Conservation (phyloP, 371 early-diverging fungal genomes). For the Dichotomocladium elegans region DNA sequence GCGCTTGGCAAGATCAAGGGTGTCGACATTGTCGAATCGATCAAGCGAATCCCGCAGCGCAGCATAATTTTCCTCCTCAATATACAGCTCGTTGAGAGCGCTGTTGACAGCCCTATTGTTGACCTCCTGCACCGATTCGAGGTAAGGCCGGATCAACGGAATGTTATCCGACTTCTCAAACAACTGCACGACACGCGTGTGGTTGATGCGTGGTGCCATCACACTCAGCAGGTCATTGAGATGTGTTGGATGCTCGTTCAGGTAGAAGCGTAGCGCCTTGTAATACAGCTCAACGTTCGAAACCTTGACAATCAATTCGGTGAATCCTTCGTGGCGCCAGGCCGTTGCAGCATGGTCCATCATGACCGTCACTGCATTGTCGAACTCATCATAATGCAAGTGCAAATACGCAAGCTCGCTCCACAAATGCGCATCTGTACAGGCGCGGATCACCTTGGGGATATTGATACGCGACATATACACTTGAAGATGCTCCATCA, state of each 20-base stretch:
- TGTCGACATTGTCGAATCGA: conserved; percentile 90
- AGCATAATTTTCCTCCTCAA: conserved; percentile 95
- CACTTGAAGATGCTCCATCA: conserved; percentile 95
- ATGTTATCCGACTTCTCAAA: conserved; percentile 95
- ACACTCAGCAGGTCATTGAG: conserved; percentile 88
- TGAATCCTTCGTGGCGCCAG: conserved; percentile 94
- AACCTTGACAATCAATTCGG: conserved; percentile 94
- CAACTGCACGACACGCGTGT: conserved; percentile 93
- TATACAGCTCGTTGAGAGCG: conserved; percentile 91
- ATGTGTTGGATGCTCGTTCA: conserved; percentile 90
- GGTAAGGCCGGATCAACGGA: conserved; percentile 91
- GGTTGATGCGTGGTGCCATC: conserved; percentile 89
- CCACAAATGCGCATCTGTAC: conserved; percentile 93
- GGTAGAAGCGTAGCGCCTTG: conserved; percentile 94
- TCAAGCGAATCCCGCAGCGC: conserved; percentile 90
- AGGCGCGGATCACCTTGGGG: conserved; percentile 95
- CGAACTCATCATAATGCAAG: conserved; percentile 96
- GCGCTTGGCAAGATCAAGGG: conserved; percentile 82
- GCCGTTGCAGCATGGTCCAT: conserved; percentile 90
- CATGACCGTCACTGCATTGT: conserved; percentile 93
- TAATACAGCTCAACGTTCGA: conserved; percentile 95
- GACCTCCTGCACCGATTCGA: conserved; percentile 84
- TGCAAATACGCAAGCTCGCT: conserved; percentile 94
- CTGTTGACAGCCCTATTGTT: conserved; percentile 93
- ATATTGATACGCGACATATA: conserved; percentile 97